A percentile compares a stretch with the other conserved stretches of the same genome.
phyloP scores from a whole-genome alignment of 768 basidiomycete genomes.

The Collybiopsis luxurians region DNA sequence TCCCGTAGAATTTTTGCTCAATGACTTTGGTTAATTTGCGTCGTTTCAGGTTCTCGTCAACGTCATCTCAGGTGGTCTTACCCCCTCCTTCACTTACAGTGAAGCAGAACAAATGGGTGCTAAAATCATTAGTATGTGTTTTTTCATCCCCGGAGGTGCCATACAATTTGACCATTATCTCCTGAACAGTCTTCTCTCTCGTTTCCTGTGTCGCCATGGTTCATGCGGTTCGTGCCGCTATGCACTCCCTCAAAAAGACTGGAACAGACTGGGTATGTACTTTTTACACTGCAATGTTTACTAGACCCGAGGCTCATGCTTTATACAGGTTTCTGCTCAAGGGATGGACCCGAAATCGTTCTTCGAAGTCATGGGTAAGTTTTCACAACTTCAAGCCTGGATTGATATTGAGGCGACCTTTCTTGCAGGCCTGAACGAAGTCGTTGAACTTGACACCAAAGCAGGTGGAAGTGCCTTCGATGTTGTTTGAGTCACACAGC shows the following conservation, averaged over 20 bases:
- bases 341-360: conserved; percentile 79
- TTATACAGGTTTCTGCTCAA: conserved; percentile 28
- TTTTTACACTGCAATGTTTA: too few relatives aligned
- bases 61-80: conserved; percentile 76
- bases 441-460: conserved; percentile 50
- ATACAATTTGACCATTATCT: not conserved
- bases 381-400: not conserved
- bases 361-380: conserved; percentile 73
- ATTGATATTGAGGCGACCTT: not conserved
- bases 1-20: not conserved
- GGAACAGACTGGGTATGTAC: conserved; percentile 59
- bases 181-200: conserved; percentile 61
- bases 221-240: conserved; percentile 76
- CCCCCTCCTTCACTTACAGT: conserved; percentile 67
- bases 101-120: conserved; percentile 71
- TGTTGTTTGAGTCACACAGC: conserved; percentile 25
- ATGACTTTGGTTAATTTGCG: not conserved
- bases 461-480: conserved; percentile 62
- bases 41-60: conserved; percentile 61
- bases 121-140: conserved; percentile 69
- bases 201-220: conserved; percentile 76
- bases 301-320: too few relatives aligned
- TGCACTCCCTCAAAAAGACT: conserved; percentile 72
- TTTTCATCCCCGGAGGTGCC: not conserved
- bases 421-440: conserved; percentile 46